Conservation (phyloP, 2,329 filamentous ascomycete species). For the Fusarium solani-melongenae region DNA sequence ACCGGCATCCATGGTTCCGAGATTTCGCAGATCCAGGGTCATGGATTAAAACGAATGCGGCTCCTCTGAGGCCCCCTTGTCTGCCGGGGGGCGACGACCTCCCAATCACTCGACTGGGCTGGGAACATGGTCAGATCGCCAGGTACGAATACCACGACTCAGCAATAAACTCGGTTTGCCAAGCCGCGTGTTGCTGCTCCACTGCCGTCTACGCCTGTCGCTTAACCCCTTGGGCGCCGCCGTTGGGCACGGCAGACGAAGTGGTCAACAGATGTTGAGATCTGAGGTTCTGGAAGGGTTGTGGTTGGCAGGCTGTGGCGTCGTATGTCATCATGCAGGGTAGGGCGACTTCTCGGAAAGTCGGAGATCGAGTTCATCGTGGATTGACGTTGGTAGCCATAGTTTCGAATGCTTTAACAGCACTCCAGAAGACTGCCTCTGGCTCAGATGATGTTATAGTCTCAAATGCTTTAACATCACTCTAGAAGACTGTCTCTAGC, state of each 20-base stretch:
- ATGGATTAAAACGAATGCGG: conserved; percentile 5
- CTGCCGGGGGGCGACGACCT: background rate
- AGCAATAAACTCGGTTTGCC: background rate
- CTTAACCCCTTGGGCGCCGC: background rate
- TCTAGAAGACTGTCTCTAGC: background rate
- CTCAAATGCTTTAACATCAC: background rate
- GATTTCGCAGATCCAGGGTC: conserved; percentile 15
- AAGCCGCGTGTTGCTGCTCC: background rate
- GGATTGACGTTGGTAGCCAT: background rate
- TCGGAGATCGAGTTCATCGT: conserved; percentile 7
- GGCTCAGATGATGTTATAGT: background rate
- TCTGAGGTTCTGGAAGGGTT: background rate
- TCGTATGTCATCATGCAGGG: conserved; percentile 9
- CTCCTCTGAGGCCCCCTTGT: conserved; percentile 6
- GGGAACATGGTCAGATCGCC: conserved; percentile 15
- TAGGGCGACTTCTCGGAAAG: conserved; percentile 23
- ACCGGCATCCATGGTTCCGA: conserved; percentile 11
- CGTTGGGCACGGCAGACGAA: conserved; percentile 1
- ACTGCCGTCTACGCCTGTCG: background rate
- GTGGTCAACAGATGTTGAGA: background rate
- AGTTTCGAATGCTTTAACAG: background rate
- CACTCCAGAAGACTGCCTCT: background rate
- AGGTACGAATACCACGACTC: background rate
- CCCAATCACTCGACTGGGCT: conserved; percentile 4
- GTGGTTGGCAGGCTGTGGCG: background rate